Base-by-base conservation (phyloP, 257 asterid genomes). In the Salvia splendens region DNA sequence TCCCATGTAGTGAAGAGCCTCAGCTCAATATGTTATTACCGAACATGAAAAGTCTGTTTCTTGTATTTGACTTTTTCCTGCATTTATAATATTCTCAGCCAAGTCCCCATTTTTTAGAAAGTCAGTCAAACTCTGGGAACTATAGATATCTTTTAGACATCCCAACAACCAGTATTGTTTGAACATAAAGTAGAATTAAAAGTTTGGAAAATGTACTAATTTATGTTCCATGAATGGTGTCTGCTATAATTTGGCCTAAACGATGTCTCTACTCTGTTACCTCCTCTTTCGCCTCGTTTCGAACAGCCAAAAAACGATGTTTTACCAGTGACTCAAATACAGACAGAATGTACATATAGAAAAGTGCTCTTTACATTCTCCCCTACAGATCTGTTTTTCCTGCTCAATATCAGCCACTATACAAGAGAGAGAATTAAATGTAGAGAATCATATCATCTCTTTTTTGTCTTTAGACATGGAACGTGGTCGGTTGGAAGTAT, bases 401-500 rank as follows among this genome's bases (percentile, higher is more conserved):
- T 30, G 41, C 53, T 28, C 47, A 58, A 41, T 49, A 52, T 62
- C 42, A 66, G 58, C 68, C 63, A 42, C 59, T 74, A 47, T 67
- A 42, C 67, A 67, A 45, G 70, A 35, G 57, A 41, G 16, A 20
- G 69, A 54, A 63, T 33, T 47, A 55, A 50, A 30, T 47, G 72
- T 65, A 63, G 54, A 59, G 58, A 71, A 66, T 30, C 20, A 33
- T 33, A 43, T 11, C 16, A 71, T 74, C 60, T 12, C 12, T 20
- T 20, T 20, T 20, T 54, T n/a, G 46, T 67, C 36, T 73, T 65
- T 65, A 47, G 73, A 72, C 61, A 28, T 54, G 10, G 48, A 53
- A 70, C 56, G 70, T 43, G 61, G 46, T 46, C 41, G 32, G 67
- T 57, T 53, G 67, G 64, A 54, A 75, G 72, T 73, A 72, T 75